Evolutionary conservation across 805 yeast genomes (phyloP).

Genomic region (Starmerella floricola): DNA sequence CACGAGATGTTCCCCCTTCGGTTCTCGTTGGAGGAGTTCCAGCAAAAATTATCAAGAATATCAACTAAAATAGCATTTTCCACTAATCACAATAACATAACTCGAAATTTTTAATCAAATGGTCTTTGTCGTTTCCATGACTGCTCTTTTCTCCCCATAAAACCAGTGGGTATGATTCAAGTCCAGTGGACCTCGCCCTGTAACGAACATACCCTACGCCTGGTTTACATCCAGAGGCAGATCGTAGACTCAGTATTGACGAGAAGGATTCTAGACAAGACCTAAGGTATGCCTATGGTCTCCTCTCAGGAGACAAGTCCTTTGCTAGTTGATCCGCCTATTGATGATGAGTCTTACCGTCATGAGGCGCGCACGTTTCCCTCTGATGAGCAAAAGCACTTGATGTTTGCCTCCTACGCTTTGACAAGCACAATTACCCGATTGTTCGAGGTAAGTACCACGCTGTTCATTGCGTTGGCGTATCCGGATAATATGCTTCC

Average conservation of each 20-base stretch:
- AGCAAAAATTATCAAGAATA: slow-evolving; percentile 32
- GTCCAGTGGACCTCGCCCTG: too few relatives aligned
- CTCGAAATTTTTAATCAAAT: too few relatives aligned
- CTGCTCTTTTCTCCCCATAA: too few relatives aligned
- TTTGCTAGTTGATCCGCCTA: slow-evolving; percentile 24
- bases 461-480: slow-evolving; percentile 14
- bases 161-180: too few relatives aligned
- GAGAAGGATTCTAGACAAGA: too few relatives aligned
- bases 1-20: slow-evolving; percentile 42
- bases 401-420: slow-evolving; percentile 16
- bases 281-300: not conserved
- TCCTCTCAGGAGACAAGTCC: slow-evolving; percentile 11
- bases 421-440: slow-evolving; percentile 11
- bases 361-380: slow-evolving; percentile 23
- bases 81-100: not conserved
- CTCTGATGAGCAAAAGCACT: slow-evolving; percentile 21
- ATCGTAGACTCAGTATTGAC: too few relatives aligned
- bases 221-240: too few relatives aligned
- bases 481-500: slow-evolving; percentile 12
- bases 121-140: too few relatives aligned
- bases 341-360: slow-evolving; percentile 25
- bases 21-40: slow-evolving; percentile 56
- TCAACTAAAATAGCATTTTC: not conserved
- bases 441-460: slow-evolving; percentile 17
- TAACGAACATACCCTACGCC: too few relatives aligned